Evolutionary conservation across 2,329 filamentous ascomycete species (phyloP).

Genomic region (Eutypa lata): DNA sequence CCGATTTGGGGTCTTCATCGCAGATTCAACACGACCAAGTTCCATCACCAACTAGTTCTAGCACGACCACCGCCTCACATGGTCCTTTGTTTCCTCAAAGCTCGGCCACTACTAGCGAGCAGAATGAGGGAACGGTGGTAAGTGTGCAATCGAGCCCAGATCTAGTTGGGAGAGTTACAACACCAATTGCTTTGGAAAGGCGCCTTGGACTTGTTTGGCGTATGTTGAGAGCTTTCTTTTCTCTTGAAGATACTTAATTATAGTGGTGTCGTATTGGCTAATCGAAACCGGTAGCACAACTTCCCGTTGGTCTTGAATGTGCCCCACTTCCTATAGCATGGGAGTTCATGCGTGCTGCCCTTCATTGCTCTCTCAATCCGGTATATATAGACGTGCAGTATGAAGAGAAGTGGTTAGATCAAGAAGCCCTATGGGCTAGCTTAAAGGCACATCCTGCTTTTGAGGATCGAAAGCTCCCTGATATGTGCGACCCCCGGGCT

Average conservation of each 20-base stretch:
- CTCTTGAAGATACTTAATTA: not conserved
- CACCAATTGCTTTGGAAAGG: conserved; percentile 11
- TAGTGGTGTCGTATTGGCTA: not conserved
- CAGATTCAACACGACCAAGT: not conserved
- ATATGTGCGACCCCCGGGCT: conserved; percentile 32
- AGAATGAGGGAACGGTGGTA: not conserved
- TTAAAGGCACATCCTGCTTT: conserved; percentile 36
- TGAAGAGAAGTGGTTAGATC: conserved; percentile 36
- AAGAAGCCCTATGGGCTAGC: conserved; percentile 34
- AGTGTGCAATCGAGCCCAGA: not conserved
- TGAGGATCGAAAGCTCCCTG: conserved; percentile 39
- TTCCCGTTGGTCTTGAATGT: conserved; percentile 32
- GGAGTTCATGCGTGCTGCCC: conserved; percentile 43
- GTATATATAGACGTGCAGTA: conserved; percentile 28
- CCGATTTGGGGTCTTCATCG: not conserved
- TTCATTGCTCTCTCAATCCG: conserved; percentile 39
- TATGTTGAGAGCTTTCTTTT: conserved; percentile 22
- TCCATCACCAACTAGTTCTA: not conserved
- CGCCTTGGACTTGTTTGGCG: conserved; percentile 37
- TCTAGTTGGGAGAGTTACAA: not conserved
- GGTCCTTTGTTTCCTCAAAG: not conserved
- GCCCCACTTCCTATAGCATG: conserved; percentile 45
- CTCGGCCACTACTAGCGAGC: not conserved
- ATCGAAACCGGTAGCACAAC: conserved; percentile 26
- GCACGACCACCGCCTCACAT: not conserved